Percentiles rank a stretch among this genome's conserved stretches.
phyloP scores from a whole-genome alignment of 768 basidiomycete genomes.

The Lactifluus piperatus region DNA sequence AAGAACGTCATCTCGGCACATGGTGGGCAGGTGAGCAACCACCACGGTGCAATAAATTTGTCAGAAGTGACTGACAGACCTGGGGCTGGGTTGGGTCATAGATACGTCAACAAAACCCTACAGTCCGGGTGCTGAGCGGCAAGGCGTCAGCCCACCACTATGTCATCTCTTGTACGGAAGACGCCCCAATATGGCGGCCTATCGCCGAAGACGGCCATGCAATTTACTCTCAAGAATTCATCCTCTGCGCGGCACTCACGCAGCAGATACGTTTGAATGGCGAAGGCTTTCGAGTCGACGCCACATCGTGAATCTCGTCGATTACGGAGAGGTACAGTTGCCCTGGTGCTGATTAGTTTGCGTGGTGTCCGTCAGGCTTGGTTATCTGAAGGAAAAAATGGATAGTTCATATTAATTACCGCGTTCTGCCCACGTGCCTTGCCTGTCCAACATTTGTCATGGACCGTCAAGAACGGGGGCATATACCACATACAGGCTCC shows the following conservation, averaged over 20 bases:
- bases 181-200: constrained; percentile 57
- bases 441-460: constrained; percentile 2
- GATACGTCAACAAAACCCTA: constrained; percentile 43
- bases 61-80: not conserved
- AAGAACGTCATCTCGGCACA: constrained; percentile 60
- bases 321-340: not conserved
- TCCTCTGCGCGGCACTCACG: constrained; percentile 53
- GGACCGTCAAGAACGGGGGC: constrained; percentile 1
- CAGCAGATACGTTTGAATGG: constrained; percentile 64
- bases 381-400: not conserved
- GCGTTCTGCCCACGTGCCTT: not conserved
- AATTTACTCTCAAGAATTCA: constrained; percentile 63
- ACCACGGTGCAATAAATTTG: not conserved
- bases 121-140: constrained; percentile 43
- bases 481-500: not conserved
- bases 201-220: constrained; percentile 40
- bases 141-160: constrained; percentile 37
- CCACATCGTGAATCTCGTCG: not conserved
- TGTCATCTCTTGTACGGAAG: constrained; percentile 59
- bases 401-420: not conserved
- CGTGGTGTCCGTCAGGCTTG: not conserved
- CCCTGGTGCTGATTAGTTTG: not conserved
- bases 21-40: constrained; percentile 53
- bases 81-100: constrained; percentile 17
- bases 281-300: constrained; percentile 11